Conservation (phyloP, 176 grass and related monocot species). For the Rhynchospora tenuis region DNA sequence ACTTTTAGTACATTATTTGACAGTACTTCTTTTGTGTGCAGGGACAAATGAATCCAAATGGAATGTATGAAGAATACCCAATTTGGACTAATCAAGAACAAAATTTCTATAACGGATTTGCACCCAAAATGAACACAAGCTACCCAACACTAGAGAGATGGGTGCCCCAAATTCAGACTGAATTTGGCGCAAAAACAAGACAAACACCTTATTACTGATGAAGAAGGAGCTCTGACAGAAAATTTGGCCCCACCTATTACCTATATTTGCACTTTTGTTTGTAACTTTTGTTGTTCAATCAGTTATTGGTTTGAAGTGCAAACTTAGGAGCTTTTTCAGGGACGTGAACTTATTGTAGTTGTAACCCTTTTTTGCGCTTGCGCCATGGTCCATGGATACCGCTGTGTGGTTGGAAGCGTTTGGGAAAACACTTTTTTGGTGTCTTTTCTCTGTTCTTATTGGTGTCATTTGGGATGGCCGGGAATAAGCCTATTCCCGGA, state of each 20-base stretch:
- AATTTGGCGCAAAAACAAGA: slow-evolving; percentile 36
- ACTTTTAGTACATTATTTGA: not conserved
- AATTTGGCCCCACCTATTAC: not conserved
- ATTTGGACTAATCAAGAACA: slow-evolving; percentile 29
- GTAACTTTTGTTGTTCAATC: not conserved
- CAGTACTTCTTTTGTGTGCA: slow-evolving; percentile 21
- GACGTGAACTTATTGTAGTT: not conserved
- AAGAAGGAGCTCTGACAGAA: slow-evolving; percentile 12
- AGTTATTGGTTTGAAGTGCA: slow-evolving; percentile 18
- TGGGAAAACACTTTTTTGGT: slow-evolving; percentile 11
- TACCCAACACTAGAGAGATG: slow-evolving; percentile 24
- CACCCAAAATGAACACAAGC: slow-evolving; percentile 8
- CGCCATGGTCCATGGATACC: not conserved
- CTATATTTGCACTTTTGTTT: not conserved
- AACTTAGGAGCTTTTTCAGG: not conserved
- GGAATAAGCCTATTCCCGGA: no score
- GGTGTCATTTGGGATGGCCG: no score
- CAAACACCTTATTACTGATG: slow-evolving; percentile 42
- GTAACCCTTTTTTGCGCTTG: slow-evolving; percentile 23
- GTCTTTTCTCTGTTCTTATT: not conserved
- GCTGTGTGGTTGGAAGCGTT: not conserved
- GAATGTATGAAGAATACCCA: slow-evolving; percentile 22
- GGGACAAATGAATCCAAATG: slow-evolving; percentile 28
- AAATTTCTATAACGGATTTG: slow-evolving; percentile 11
- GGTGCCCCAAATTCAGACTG: slow-evolving; percentile 57